These are phyloP conservation scores for Boechera divaricarpa DNA, from an alignment of 345 rosid species.

Conservation along the genomic window DNA sequence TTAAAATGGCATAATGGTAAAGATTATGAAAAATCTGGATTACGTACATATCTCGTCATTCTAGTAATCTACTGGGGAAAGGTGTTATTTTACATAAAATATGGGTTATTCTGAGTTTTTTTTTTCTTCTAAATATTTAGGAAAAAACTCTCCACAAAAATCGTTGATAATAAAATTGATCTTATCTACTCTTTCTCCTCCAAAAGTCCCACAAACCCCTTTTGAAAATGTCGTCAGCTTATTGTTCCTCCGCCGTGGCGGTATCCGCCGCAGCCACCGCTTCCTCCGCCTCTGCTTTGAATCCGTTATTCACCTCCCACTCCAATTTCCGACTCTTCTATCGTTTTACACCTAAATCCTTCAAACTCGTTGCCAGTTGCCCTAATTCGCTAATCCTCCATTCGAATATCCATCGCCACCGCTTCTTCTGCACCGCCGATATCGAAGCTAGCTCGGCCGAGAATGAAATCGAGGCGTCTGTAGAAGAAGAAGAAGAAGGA, in stretches of 20 bases:
- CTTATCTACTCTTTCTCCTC: slow-evolving; percentile 36
- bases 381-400: slow-evolving; percentile 43
- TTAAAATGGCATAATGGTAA: too few species aligned
- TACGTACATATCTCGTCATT: too few species aligned
- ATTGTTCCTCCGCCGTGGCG: slow-evolving; percentile 36
- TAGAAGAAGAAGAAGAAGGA: slow-evolving; percentile 40
- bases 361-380: slow-evolving; percentile 48
- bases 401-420: slow-evolving; percentile 43
- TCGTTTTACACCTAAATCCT: slow-evolving; percentile 47
- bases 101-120: too few species aligned
- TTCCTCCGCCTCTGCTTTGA: slow-evolving; percentile 4
- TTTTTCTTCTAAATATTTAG: too few species aligned
- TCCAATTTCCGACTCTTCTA: slow-evolving; percentile 42
- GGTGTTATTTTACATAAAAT: too few species aligned
- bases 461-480: slow-evolving; percentile 21
- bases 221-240: slow-evolving; percentile 31
- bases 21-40: too few species aligned
- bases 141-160: neutral
- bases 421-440: slow-evolving; percentile 46
- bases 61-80: too few species aligned
- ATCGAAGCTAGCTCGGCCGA: slow-evolving; percentile 21
- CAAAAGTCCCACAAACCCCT: slow-evolving; percentile 11
- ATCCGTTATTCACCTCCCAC: slow-evolving; percentile 13
- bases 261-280: slow-evolving; percentile 32
- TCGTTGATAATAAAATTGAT: neutral